Evolutionary conservation across 169 alveolate species (phyloP).

Genomic region (Eimeria necatrix): DNA sequence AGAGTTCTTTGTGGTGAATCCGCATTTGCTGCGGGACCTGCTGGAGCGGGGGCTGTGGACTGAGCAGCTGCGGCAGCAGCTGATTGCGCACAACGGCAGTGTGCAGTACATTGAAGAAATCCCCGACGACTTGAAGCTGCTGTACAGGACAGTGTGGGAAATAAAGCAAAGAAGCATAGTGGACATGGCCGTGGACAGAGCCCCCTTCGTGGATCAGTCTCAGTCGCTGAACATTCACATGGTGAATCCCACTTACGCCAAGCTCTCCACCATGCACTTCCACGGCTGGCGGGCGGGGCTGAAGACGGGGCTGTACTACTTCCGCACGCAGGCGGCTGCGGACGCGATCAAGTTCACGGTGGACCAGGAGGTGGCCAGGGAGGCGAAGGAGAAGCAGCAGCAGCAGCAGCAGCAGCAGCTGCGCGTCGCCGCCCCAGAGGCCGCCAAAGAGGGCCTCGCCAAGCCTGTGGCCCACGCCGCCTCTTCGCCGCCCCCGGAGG

Average conservation of each 20-base stretch:
- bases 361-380: conserved; percentile 85
- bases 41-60: conserved; percentile 97
- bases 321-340: conserved; percentile 98
- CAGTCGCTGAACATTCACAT: conserved; percentile 97
- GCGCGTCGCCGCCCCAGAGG: not conserved
- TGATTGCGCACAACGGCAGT: conserved; percentile 97
- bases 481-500: not conserved
- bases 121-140: conserved; percentile 94
- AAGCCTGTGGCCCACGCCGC: not conserved
- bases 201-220: conserved; percentile 83
- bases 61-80: conserved; percentile 95
- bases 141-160: conserved; percentile 99
- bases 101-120: conserved; percentile 95
- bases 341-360: conserved; percentile 99
- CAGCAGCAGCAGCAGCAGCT: not conserved
- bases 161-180: conserved; percentile 97
- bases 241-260: conserved; percentile 97
- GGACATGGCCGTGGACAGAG: conserved; percentile 98
- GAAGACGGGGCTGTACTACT: conserved; percentile 98
- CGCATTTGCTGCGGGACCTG: conserved; percentile 97
- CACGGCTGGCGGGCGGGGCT: conserved; percentile 99
- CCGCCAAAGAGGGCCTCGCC: not conserved
- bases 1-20: conserved; percentile 97
- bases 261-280: conserved; percentile 98
- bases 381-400: conserved; percentile 37